Percentiles rank a stretch among this genome's conserved stretches.
Conservation (phyloP, 139 green algal genomes). For the Dunaliella sp. region DNA sequence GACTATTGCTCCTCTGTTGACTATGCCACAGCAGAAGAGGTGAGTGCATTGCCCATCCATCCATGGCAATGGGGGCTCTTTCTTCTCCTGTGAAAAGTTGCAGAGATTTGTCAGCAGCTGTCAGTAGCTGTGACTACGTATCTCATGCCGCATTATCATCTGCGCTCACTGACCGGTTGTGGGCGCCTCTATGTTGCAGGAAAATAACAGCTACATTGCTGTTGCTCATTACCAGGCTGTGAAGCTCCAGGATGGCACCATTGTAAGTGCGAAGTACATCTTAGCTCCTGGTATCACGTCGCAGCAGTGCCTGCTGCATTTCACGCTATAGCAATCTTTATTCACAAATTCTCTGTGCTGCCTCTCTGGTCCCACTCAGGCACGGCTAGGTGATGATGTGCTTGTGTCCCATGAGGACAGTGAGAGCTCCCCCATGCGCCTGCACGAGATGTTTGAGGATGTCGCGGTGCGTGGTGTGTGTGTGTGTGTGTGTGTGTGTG, state of each 20-base stretch:
- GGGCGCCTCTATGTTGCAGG: not conserved
- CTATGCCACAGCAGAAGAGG: not conserved
- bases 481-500: not conserved
- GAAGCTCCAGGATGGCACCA: not conserved
- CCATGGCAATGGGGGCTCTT: not conserved
- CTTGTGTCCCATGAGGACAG: not conserved
- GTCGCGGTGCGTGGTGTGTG: not conserved
- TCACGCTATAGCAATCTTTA: not conserved
- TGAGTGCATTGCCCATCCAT: not conserved
- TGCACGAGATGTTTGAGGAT: slow-evolving; percentile 4
- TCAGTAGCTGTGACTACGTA: not conserved
- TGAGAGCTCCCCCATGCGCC: not conserved
- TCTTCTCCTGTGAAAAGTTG: not conserved
- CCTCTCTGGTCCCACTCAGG: not conserved
- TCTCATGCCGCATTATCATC: not conserved
- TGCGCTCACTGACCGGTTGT: not conserved
- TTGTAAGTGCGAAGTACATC: not conserved
- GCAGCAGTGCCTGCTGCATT: slow-evolving; percentile 6
- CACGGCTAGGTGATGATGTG: slow-evolving; percentile 3
- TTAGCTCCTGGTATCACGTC: too few species aligned
- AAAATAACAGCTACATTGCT: not conserved
- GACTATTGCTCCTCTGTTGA: not conserved
- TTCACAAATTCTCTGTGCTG: not conserved
- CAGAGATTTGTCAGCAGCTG: not conserved
- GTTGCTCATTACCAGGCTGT: not conserved